Percentiles rank a stretch among this genome's conserved stretches.
phyloP scores from a whole-genome alignment of 768 basidiomycete genomes.

The Phlebiopsis flavidoalba region DNA sequence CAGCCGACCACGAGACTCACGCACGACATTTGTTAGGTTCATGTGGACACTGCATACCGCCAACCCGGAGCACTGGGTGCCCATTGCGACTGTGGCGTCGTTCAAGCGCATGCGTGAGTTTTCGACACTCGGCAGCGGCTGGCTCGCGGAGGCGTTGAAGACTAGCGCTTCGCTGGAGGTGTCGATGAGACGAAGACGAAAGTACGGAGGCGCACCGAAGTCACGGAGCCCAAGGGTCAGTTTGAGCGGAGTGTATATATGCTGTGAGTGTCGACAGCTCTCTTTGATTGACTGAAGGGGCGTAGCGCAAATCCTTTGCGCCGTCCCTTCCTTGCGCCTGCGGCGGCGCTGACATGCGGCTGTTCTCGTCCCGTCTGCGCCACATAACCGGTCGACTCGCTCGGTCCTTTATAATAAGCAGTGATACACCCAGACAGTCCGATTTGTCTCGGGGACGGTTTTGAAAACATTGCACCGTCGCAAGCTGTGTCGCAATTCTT shows the following conservation, averaged over 20 bases:
- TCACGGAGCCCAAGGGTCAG: constrained; percentile 71
- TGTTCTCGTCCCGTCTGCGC: too few species aligned
- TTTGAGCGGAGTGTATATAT: constrained; percentile 84
- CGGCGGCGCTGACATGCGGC: too few species aligned
- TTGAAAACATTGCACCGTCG: too few species aligned
- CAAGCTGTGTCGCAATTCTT: too few species aligned
- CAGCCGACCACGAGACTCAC: neutral
- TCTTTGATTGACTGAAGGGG: neutral
- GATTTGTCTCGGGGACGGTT: too few species aligned
- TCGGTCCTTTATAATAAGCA: too few species aligned
- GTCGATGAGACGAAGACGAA: constrained; percentile 65
- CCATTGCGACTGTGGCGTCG: constrained; percentile 78
- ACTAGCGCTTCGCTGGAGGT: constrained; percentile 59
- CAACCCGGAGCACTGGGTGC: constrained; percentile 84
- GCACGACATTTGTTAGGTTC: constrained; percentile 51
- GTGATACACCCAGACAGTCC: too few species aligned
- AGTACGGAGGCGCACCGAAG: constrained; percentile 68
- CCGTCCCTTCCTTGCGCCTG: too few species aligned
- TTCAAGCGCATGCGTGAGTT: constrained; percentile 95
- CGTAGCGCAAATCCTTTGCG: too few species aligned
- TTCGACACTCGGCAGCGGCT: constrained; percentile 51
- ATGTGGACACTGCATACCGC: constrained; percentile 91
- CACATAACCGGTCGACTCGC: too few species aligned
- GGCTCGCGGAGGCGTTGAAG: constrained; percentile 66
- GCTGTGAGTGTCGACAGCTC: constrained; percentile 59